Percentiles rank a stretch among this genome's conserved stretches.
These are phyloP conservation scores for Coniochaeta sp. DNA, from an alignment of 2,329 filamentous ascomycete genomes.

Conservation along the genomic window DNA sequence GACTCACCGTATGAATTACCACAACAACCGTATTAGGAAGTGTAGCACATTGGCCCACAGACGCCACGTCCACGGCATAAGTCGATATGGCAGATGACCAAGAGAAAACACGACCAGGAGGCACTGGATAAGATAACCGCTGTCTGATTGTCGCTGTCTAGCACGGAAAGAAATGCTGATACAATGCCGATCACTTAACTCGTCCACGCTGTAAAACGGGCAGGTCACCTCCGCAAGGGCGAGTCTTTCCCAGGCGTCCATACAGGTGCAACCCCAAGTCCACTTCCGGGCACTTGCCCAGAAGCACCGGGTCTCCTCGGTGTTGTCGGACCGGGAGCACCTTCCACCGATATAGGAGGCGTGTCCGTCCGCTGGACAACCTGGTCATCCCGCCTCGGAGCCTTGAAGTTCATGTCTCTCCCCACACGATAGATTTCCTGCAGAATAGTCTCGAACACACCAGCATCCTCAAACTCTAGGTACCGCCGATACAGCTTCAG, in stretches of 20 bases:
- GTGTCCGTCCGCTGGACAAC: constrained; percentile 42
- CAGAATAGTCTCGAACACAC: constrained; percentile 74
- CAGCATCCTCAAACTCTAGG: constrained; percentile 79
- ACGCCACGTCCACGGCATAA: not conserved
- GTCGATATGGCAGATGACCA: not conserved
- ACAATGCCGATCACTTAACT: not conserved
- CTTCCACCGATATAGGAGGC: constrained; percentile 37
- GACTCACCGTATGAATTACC: not conserved
- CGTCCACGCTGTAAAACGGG: not conserved
- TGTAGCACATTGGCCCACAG: not conserved
- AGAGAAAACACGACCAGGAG: not conserved
- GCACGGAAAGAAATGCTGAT: not conserved
- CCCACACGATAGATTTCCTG: constrained; percentile 68
- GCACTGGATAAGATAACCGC: not conserved
- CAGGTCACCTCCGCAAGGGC: constrained; percentile 12
- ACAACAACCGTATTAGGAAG: not conserved
- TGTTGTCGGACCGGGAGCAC: constrained; percentile 33
- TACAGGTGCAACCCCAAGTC: constrained; percentile 23
- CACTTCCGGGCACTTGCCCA: constrained; percentile 18
- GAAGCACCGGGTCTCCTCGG: constrained; percentile 31
- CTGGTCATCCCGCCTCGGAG: constrained; percentile 37
- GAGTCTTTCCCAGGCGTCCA: constrained; percentile 41
- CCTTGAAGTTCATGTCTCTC: constrained; percentile 41
- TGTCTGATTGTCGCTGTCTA: not conserved
- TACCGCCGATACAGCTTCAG: constrained; percentile 85